Evolutionary conservation across 164 flowering plant genomes (phyloP).

Genomic region (Echeveria elegans): DNA sequence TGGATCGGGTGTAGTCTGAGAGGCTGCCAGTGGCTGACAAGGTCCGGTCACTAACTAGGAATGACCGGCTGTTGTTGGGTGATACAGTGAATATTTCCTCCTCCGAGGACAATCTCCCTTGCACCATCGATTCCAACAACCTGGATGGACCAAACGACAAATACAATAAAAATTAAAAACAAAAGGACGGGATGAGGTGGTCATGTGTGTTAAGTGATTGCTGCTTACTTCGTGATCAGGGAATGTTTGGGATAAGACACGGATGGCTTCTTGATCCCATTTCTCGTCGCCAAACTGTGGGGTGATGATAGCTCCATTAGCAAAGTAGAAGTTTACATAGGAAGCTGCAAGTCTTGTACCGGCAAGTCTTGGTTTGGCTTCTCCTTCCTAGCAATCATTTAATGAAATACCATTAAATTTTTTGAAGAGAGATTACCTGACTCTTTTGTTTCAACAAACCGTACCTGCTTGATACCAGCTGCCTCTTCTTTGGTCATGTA

Average conservation of each 20-base stretch:
- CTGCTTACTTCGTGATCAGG: constrained; percentile 63
- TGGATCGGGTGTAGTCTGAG: no score
- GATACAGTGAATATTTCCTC: constrained; percentile 94
- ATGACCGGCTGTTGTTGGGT: constrained; percentile 87
- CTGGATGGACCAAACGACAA: constrained; percentile 28
- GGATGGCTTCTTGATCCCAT: constrained; percentile 76
- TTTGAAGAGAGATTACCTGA: not conserved
- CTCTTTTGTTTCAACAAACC: not conserved
- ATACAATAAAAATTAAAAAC: not conserved
- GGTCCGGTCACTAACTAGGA: constrained; percentile 3
- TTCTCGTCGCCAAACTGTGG: constrained; percentile 85
- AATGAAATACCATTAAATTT: not conserved
- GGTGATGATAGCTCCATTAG: constrained; percentile 72
- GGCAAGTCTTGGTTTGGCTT: constrained; percentile 59
- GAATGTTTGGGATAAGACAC: constrained; percentile 60
- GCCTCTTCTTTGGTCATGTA: constrained; percentile 87
- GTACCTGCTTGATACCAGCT: constrained; percentile 54
- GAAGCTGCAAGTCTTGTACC: constrained; percentile 89
- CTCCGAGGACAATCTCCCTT: constrained; percentile 77
- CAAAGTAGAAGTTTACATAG: constrained; percentile 87
- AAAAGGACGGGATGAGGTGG: not conserved
- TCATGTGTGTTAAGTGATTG: not conserved
- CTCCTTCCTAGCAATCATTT: constrained; percentile 34
- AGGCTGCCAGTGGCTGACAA: not conserved
- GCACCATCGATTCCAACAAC: constrained; percentile 80